Evolutionary conservation across 257 asterid species (phyloP), one percentile per base, ranked within the genome.

Genomic region (Ilex aquifolium): DNA sequence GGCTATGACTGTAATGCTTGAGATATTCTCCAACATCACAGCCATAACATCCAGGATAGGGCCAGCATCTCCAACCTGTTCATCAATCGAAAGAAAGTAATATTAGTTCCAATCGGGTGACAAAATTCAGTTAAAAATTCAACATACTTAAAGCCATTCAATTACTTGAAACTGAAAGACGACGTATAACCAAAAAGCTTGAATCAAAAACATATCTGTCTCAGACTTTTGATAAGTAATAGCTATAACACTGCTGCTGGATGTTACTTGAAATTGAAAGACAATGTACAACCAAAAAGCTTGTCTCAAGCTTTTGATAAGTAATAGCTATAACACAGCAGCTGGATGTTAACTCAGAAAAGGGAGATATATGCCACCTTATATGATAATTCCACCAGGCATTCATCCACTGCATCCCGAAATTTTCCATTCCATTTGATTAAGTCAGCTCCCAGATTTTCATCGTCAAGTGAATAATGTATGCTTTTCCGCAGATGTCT

Each of bases 401-500:
- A 93, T 77, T 85, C 87, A 63, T 93, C 97, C 44, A 93, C 95
- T 7, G 80, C 88, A 79, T 85, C 74, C 63, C 74, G 93, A 73
- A 93, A 90, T 54, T 70, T 80, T 70, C 72, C 74, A 60, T 93
- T 93, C 96, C 95, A 88, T 67, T 78, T 80, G 66, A 82, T 82
- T 50, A 79, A 61, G 57, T 93, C 95, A 14, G 86, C 84, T 65
- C 90, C 97, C 29, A 89, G 80, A 53, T 79, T 77, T 58, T 86
- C 82, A 58, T 89, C 95, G 53, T 92, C 97, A 32, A 85, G 82
- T 13, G 95, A 77, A 73, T 72, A 81, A 65, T 85, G 97, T 74
- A 93, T 93, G 69, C 96, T 85, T 75, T 88, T 93, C 52, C 95
- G 89, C 75, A 93, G 77, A 78, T 93, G 97, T 78, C 97, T 84